phyloP scores from a whole-genome alignment of 2,329 filamentous ascomycete species.

The Paraphaeosphaeria minitans region DNA sequence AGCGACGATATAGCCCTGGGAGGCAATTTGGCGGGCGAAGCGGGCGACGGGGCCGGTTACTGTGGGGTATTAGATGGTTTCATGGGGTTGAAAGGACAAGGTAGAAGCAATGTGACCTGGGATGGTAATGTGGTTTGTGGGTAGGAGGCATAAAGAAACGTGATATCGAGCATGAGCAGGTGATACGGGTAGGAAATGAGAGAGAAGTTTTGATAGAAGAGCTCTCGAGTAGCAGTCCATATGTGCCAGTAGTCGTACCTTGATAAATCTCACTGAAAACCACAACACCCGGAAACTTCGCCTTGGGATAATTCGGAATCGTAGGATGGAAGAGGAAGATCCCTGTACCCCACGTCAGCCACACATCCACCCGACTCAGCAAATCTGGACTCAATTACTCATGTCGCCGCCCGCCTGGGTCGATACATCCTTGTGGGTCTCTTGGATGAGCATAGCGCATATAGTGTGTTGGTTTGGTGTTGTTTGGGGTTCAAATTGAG shows the following conservation, averaged over 20 bases:
- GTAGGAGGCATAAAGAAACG: neutral
- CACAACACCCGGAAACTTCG: slow-evolving; percentile 85
- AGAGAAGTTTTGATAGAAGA: neutral
- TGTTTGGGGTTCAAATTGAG: slow-evolving; percentile 2
- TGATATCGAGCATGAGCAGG: neutral
- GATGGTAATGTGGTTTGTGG: neutral
- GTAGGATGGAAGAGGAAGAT: slow-evolving; percentile 88
- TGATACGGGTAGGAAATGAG: neutral
- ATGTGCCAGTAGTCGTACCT: slow-evolving; percentile 58
- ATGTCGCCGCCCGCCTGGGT: slow-evolving; percentile 65
- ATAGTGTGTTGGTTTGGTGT: slow-evolving; percentile 2
- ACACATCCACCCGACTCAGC: neutral
- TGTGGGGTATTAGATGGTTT: slow-evolving; percentile 14
- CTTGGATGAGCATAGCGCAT: slow-evolving; percentile 61
- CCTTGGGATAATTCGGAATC: slow-evolving; percentile 83
- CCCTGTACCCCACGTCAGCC: slow-evolving; percentile 57
- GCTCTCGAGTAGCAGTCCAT: neutral
- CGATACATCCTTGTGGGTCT: slow-evolving; percentile 63
- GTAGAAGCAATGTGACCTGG: neutral
- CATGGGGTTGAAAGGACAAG: neutral
- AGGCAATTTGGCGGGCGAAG: slow-evolving; percentile 89
- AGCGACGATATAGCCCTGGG: slow-evolving; percentile 91
- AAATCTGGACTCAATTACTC: slow-evolving; percentile 49
- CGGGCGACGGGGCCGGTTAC: slow-evolving; percentile 89
- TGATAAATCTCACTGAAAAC: slow-evolving; percentile 96